Base-by-base conservation (phyloP, 441 rosid species). In the Erysimum pusillum region DNA sequence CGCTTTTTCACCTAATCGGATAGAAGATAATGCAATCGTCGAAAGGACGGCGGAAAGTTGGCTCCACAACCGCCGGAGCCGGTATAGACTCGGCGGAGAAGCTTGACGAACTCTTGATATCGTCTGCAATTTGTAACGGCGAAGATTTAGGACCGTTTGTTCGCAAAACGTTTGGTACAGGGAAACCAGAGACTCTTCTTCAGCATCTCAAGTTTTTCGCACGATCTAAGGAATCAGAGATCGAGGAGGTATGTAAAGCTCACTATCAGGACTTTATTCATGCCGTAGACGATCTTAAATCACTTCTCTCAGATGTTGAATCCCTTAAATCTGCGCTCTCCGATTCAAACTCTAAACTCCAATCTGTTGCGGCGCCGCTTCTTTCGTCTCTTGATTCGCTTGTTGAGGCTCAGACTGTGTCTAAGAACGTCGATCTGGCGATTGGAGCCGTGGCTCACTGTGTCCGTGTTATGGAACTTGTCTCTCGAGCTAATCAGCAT, bases 251-350 rank as follows among this genome's bases (percentile, higher is more conserved):
- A 32, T 95, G 98, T 76, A 91, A 88, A 62, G 98, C 98, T 76
- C 98, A 93, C 88, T 93, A 95, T 76, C 99, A 95, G 71, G 99
- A 95, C 74, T 95, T 95, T 87, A 95, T 93, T 76, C 85, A 88
- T 58, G 99, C 99, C 71, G 98, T 95, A 52, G 99, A 95, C 76
- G 99, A 93, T 78, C 99, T 95, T 71, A 93, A 96, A 80, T 95
- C 99, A 64, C 90, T 95, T 39, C 93, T 95, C 83, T 95, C 97
- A 38, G 99, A 95, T 74, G 99, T 91, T 60, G 99, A 95, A 41
- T 90, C 91, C 3, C 89, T 95, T 58, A 95, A 95, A 82, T 90
- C 99, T 52, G 82, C 99, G 12, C 94, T 95, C 53, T 87, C 84
- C 32, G 97, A 90, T 58, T 92, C 99, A 49, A 92, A 95, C 81